phyloP scores from a whole-genome alignment of 2,329 filamentous ascomycete species.

The Talaromyces sp. region DNA sequence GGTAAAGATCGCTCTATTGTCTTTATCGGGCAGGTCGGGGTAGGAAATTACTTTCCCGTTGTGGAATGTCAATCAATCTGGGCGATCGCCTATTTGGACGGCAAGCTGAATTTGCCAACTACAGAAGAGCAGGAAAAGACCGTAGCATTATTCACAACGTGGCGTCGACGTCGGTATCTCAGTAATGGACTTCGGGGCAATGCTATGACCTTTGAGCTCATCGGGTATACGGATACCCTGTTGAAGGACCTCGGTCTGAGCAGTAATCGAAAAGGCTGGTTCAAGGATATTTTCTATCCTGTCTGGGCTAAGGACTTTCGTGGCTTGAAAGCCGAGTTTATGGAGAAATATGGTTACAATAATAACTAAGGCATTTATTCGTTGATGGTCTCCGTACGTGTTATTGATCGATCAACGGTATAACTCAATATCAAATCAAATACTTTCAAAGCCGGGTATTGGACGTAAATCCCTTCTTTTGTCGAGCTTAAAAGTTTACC shows the following conservation, averaged over 20 bases:
- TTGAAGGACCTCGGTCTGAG: slow-evolving; percentile 5
- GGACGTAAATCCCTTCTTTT: background rate
- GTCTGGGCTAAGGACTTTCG: slow-evolving; percentile 11
- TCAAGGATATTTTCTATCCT: slow-evolving; percentile 6
- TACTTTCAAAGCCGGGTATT: background rate
- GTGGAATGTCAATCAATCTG: slow-evolving; percentile 16
- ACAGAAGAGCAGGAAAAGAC: slow-evolving; percentile 11
- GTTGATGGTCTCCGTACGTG: too few species aligned
- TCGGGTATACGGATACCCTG: slow-evolving; percentile 12
- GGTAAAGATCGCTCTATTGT: slow-evolving; percentile 14
- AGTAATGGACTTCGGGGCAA: slow-evolving; percentile 7
- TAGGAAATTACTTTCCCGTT: slow-evolving; percentile 15
- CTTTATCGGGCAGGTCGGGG: slow-evolving; percentile 14
- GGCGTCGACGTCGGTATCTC: slow-evolving; percentile 10
- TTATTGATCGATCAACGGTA: background rate
- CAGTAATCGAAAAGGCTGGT: slow-evolving; percentile 11
- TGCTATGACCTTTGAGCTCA: slow-evolving; percentile 11
- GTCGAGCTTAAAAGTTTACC: background rate
- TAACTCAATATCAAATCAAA: background rate
- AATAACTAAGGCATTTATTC: too few species aligned
- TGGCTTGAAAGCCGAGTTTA: slow-evolving; percentile 9
- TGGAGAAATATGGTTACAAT: slow-evolving; percentile 2
- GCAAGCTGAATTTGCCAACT: slow-evolving; percentile 9
- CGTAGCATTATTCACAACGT: slow-evolving; percentile 12
- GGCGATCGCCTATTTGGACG: slow-evolving; percentile 12